A percentile compares a stretch with the other conserved stretches of the same genome.
Evolutionary conservation across 306 rosid species (phyloP).

Genomic region (Cajanus cajan): DNA sequence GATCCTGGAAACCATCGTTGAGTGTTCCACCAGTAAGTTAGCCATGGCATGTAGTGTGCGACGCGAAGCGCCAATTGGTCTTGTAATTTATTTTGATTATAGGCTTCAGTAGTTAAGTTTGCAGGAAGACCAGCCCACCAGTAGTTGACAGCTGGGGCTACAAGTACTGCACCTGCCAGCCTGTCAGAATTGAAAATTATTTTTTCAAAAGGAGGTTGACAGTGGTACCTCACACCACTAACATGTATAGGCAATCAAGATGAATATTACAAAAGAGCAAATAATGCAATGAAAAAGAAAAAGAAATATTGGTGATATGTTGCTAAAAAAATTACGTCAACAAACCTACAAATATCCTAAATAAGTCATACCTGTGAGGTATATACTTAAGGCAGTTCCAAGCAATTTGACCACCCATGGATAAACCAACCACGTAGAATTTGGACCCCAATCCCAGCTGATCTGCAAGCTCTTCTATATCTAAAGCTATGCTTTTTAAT

Average conservation of each 20-base stretch:
- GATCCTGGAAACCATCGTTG: slow-evolving; percentile 69
- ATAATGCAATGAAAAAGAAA: too few relatives aligned
- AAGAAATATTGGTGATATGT: not conserved
- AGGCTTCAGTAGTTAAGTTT: slow-evolving; percentile 59
- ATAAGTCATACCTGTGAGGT: slow-evolving; percentile 68
- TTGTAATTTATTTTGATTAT: slow-evolving; percentile 24
- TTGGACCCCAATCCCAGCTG: slow-evolving; percentile 66
- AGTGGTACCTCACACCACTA: not conserved
- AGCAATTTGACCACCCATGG: slow-evolving; percentile 81
- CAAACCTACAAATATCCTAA: not conserved
- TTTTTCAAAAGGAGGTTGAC: not conserved
- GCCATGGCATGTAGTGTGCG: slow-evolving; percentile 77
- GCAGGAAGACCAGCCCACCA: slow-evolving; percentile 88
- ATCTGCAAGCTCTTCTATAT: slow-evolving; percentile 93
- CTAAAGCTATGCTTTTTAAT: slow-evolving; percentile 65
- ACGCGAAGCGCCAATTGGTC: slow-evolving; percentile 84
- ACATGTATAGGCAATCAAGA: not conserved
- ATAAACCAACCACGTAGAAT: slow-evolving; percentile 67
- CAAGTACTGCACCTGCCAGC: slow-evolving; percentile 74
- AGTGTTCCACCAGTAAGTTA: slow-evolving; percentile 92
- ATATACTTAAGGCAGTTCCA: slow-evolving; percentile 88
- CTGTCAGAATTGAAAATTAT: slow-evolving; percentile 39
- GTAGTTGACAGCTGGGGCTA: slow-evolving; percentile 70
- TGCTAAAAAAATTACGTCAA: not conserved
- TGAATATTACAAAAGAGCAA: not conserved